Evolutionary conservation across 495 filamentous ascomycete genomes (phyloP), one percentile per base, ranked within the genome.

Genomic region (Talaromyces proteolyticus): DNA sequence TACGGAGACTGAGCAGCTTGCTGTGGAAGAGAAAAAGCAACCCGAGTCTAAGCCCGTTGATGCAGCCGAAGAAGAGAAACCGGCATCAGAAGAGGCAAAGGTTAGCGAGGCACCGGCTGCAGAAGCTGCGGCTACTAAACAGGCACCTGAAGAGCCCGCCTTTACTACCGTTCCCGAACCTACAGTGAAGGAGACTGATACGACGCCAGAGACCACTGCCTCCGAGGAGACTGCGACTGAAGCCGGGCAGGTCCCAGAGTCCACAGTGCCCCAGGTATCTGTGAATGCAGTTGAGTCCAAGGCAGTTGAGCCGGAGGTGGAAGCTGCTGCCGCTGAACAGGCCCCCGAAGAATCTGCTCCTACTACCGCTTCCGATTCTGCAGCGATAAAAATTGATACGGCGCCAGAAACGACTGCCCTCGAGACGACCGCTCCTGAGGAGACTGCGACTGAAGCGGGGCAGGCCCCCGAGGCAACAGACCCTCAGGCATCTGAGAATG

Each of bases 381-480:
- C 45, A n/a, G n/a, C 26, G 14, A 22, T n/a, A 6, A 25, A 48
- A 12, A 23, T n/a, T n/a, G n/a, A n/a, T n/a, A n/a, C 8, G 2
- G 16, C 19, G 3, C 16, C 20, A 19, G 43, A 46, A 46, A 11
- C 25, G 16, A 11, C 43, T 43, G 18, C 10, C 10, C 10, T 18
- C 41, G 19, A 20, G 10, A 23, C 19, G 24, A 23, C 43, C 20
- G n/a, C n/a, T 23, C 11, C 16, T 16, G 19, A 29, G 21, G 25
- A 50, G 38, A 23, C 39, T 26, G 34, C 34, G 39, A 5, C n/a
- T 49, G 47, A 40, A 40, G 38, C 5, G 29, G 29, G 29, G 17
- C 47, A 26, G 18, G 44, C n/a, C 34, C n/a, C 36, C 41, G 54
- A 54, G 34, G 40, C 34, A 36, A 43, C 26, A 29, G 36, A 44